Base-by-base conservation (phyloP, 2,329 filamentous ascomycete species). In the Nigrograna mackinnonii region DNA sequence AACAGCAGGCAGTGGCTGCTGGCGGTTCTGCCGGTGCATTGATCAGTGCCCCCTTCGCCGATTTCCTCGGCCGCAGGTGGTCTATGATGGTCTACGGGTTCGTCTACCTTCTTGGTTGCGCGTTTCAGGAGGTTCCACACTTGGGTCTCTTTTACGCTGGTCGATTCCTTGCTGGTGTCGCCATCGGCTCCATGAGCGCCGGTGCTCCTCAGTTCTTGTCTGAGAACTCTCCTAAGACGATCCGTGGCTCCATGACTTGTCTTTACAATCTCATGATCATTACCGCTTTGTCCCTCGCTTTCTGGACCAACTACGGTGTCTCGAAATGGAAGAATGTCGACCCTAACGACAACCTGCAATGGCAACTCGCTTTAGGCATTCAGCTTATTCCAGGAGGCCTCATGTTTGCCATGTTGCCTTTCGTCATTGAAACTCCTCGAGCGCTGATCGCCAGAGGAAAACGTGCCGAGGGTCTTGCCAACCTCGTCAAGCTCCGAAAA, bases 251-350 rank as follows among this genome's bases (percentile, higher is more conserved):
- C 2, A 58, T 73, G 26, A 71, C 70, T 2, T 68, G 69, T 4
- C 59, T 66, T 0, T 74, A 71, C 43, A 71, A 72, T 39, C 46
- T 72, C 9, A 68, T 69, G 52, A 71, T 72, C 35, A 58, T 71
- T 17, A 36, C 64, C 3, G 65, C 67, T 1, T 50, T 71, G 1
- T 60, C 60, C 7, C 50, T 70, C 6, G 67, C 63, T 3, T 66
- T 66, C 37, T 67, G 66, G 62, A 54, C 54, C 2, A 62, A 62
- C 26, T 64, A 62, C 30, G 58, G 53, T 5, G 58, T 54, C 7
- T 49, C 54, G 0, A 57, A 58, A 9, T 55, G 57, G 33, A 55
- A 60, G 22, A 41, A 63, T 41, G 42, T 45, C 22, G 21, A 22
- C 20, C 21, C 30, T 5, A 39, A 35, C n/a, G 58, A 66, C 36